phyloP scores from a whole-genome alignment of 306 rosid genomes.

The Trichosanthes cucumerina region DNA sequence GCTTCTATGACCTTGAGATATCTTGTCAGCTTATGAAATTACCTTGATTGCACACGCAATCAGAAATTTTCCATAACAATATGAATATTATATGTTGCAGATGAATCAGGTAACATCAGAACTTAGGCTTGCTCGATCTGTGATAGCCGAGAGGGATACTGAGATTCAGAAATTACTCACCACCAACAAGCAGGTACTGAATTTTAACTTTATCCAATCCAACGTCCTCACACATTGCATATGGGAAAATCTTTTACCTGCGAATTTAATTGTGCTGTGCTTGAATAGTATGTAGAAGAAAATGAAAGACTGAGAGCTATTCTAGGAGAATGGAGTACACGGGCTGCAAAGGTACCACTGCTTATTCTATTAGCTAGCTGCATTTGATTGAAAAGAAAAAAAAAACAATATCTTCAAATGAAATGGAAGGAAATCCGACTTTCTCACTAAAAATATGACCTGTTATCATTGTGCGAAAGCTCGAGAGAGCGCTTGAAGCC shows the following conservation, averaged over 20 bases:
- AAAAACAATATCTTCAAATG: background rate
- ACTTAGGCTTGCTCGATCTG: slow-evolving; percentile 86
- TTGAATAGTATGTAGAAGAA: slow-evolving; percentile 83
- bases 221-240: background rate
- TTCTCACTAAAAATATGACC: background rate
- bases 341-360: slow-evolving; percentile 83
- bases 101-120: slow-evolving; percentile 89
- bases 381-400: background rate
- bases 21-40: background rate
- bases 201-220: background rate
- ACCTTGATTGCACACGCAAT: background rate
- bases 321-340: slow-evolving; percentile 91
- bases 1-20: background rate
- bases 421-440: background rate
- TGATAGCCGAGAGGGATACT: slow-evolving; percentile 82
- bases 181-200: slow-evolving; percentile 71
- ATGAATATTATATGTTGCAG: slow-evolving; percentile 29
- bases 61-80: background rate
- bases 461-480: slow-evolving; percentile 13
- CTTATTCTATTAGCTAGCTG: background rate
- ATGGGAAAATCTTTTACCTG: background rate
- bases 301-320: slow-evolving; percentile 92
- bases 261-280: background rate
- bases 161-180: slow-evolving; percentile 72
- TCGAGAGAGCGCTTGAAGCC: slow-evolving; percentile 45